These are phyloP conservation scores for Lachnellula subtilissima DNA, from an alignment of 2,329 filamentous ascomycete species.

Conservation along the genomic window DNA sequence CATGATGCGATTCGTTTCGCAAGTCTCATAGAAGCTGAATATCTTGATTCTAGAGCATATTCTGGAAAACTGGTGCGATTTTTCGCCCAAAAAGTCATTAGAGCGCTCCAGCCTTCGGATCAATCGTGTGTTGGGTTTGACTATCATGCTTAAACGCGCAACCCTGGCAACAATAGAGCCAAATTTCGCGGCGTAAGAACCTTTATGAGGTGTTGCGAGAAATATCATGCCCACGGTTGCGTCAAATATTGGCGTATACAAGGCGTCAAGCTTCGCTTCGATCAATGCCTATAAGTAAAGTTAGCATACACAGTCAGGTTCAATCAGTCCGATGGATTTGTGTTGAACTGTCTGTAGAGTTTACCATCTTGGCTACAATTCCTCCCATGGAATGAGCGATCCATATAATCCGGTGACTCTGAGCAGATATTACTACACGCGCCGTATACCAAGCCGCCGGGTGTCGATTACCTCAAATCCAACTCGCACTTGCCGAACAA, in stretches of 20 bases:
- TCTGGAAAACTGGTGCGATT: neutral
- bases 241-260: conserved; percentile 1
- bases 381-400: neutral
- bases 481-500: neutral
- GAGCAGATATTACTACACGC: neutral
- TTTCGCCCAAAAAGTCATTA: neutral
- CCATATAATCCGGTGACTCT: neutral
- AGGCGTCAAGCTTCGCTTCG: neutral
- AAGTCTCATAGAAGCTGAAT: neutral
- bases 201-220: conserved; percentile 5
- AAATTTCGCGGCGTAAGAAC: conserved; percentile 1
- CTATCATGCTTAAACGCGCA: neutral
- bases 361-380: neutral
- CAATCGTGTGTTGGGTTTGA: neutral
- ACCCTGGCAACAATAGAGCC: neutral
- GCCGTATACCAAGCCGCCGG: neutral
- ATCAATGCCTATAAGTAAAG: neutral
- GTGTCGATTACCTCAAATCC: neutral
- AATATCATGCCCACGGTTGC: conserved; percentile 5
- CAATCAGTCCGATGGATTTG: neutral
- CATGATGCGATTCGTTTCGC: neutral
- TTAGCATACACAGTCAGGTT: neutral
- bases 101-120: neutral
- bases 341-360: neutral
- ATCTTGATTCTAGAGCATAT: neutral